Percentiles rank a stretch among this genome's conserved stretches.
These are phyloP conservation scores for Glycine tomentella DNA, from an alignment of 306 rosid species.

Conservation along the genomic window DNA sequence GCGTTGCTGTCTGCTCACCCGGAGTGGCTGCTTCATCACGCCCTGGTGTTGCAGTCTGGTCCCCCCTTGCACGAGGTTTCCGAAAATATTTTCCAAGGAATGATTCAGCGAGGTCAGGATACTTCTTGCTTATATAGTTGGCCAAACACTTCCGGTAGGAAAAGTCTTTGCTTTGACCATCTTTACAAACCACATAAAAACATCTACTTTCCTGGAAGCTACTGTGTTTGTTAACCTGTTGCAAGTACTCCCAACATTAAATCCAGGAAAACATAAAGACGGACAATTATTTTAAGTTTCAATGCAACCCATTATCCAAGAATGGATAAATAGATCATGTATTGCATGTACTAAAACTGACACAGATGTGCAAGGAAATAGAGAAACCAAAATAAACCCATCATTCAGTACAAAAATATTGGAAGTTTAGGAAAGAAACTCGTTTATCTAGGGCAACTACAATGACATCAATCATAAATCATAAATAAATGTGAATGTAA, in stretches of 20 bases:
- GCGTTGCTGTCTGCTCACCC: neutral
- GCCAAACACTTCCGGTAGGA: conserved; percentile 83
- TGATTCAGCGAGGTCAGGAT: conserved; percentile 69
- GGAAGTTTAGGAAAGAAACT: neutral
- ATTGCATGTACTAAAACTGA: neutral
- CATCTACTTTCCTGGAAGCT: conserved; percentile 83
- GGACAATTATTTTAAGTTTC: neutral
- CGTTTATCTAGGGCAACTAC: too few species aligned
- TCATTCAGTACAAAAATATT: neutral
- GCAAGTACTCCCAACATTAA: conserved; percentile 25
- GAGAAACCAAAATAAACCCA: conserved; percentile 3
- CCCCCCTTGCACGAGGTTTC: conserved; percentile 47
- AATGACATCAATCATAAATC: too few species aligned
- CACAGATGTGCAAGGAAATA: neutral
- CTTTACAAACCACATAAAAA: conserved; percentile 71
- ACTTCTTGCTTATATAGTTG: conserved; percentile 60
- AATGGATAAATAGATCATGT: neutral
- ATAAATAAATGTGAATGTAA: too few species aligned
- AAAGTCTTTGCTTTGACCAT: conserved; percentile 76
- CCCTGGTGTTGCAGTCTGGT: too few species aligned
- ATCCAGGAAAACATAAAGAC: conserved; percentile 12
- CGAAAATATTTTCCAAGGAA: conserved; percentile 71
- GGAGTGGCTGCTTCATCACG: too few species aligned
- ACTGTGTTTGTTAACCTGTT: conserved; percentile 76
- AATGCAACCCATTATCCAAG: neutral